These are phyloP conservation scores for Penicillium bovifimosum DNA, from an alignment of 495 filamentous ascomycete genomes.

Conservation along the genomic window DNA sequence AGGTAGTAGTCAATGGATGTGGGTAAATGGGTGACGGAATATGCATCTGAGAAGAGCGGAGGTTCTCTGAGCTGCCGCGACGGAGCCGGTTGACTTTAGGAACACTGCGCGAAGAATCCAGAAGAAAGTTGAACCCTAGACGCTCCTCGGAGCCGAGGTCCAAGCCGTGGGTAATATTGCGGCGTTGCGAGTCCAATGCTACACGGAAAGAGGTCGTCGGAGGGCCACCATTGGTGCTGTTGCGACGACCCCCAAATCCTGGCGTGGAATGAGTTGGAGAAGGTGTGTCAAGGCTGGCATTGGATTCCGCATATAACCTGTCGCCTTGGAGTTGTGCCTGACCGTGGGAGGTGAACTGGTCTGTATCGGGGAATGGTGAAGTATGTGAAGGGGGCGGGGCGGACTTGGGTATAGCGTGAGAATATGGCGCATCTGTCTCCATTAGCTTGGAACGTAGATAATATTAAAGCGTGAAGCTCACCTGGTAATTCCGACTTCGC, in stretches of 20 bases:
- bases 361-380: constrained; percentile 25
- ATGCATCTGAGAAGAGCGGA: constrained; percentile 20
- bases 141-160: constrained; percentile 54
- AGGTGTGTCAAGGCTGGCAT: constrained; percentile 32
- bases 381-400: constrained; percentile 20
- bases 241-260: constrained; percentile 23
- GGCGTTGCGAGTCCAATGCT: constrained; percentile 47
- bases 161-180: constrained; percentile 50
- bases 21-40: constrained; percentile 24
- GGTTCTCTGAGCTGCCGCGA: constrained; percentile 26
- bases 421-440: constrained; percentile 11
- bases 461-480: constrained; percentile 5
- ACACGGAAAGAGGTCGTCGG: constrained; percentile 25
- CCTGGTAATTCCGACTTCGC: constrained; percentile 26
- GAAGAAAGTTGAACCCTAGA: constrained; percentile 63
- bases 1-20: constrained; percentile 17
- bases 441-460: constrained; percentile 4
- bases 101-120: constrained; percentile 48
- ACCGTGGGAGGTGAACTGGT: constrained; percentile 13
- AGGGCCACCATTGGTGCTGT: constrained; percentile 21
- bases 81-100: constrained; percentile 35
- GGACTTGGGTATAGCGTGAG: constrained; percentile 13
- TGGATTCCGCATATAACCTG: constrained; percentile 27
- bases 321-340: constrained; percentile 17
- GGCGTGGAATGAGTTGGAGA: constrained; percentile 35